Evolutionary conservation across 768 basidiomycete species (phyloP).

Genomic region (Termitomyces heimii): DNA sequence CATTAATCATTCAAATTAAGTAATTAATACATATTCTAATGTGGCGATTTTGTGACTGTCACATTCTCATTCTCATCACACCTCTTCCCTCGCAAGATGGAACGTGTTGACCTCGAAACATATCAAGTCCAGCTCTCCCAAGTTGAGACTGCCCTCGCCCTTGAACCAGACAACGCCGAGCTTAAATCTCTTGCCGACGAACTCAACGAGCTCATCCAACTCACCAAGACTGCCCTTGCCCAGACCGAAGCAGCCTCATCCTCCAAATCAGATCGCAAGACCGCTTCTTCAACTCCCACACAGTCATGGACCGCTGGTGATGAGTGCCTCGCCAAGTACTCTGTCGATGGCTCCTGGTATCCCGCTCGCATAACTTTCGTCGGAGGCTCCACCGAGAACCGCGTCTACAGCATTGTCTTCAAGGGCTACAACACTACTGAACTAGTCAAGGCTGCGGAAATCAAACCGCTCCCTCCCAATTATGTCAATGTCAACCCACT

Average conservation of each 20-base stretch:
- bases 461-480: slow-evolving; percentile 65
- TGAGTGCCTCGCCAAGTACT: slow-evolving; percentile 83
- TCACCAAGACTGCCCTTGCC: slow-evolving; percentile 67
- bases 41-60: background rate
- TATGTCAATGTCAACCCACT: slow-evolving; percentile 36
- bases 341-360: slow-evolving; percentile 80
- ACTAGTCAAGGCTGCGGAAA: slow-evolving; percentile 63
- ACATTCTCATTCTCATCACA: background rate
- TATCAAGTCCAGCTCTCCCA: slow-evolving; percentile 89
- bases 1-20: too few species aligned
- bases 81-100: slow-evolving; percentile 25
- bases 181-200: slow-evolving; percentile 70
- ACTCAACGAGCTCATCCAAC: slow-evolving; percentile 76
- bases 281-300: slow-evolving; percentile 39
- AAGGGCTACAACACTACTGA: slow-evolving; percentile 91
- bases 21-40: background rate
- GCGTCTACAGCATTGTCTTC: slow-evolving; percentile 86
- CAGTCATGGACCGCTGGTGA: slow-evolving; percentile 75
- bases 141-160: slow-evolving; percentile 72
- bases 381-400: slow-evolving; percentile 75
- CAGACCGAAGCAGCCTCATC: slow-evolving; percentile 62
- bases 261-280: slow-evolving; percentile 58
- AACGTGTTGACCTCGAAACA: slow-evolving; percentile 78
- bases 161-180: slow-evolving; percentile 71
- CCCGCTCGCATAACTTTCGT: slow-evolving; percentile 84